Evolutionary conservation across 1,139 yeast genomes (phyloP), one percentile per base, ranked within the genome.

Genomic region (Blastobotrys capitulatus): DNA sequence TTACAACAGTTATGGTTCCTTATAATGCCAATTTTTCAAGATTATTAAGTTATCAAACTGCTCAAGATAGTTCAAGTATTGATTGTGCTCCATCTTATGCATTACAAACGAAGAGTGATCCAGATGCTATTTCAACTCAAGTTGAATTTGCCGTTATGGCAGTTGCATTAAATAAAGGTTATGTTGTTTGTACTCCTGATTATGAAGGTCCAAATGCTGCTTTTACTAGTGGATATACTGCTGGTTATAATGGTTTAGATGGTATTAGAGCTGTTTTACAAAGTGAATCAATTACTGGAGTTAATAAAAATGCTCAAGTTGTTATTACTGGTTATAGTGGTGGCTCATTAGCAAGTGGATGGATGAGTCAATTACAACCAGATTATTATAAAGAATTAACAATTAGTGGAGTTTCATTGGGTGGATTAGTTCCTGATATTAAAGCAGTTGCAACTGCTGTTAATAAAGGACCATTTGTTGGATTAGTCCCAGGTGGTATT

Each of bases 301-400:
- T 60, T 27, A 26, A 45, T 35, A 35, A 50, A 19, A 48, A 57
- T 27, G 52, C 58, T 7, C 45, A 46, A 22, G 51, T 52, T 26
- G 57, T 53, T 16, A 37, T 54, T 42, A 54, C 55, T 60, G 69
- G 69, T 8, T 65, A 62, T 55, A 62, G 66, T n/a, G 67, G 67
- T 7, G 68, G 66, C 18, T 57, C 63, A 4, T 46, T 57, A 22
- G 65, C 68, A 5, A 42, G 65, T 16, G 68, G 62, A 20, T 61
- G 65, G 65, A 68, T 67, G 12, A 61, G 62, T 7, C 64, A 63
- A 52, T 50, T 64, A 31, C 61, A 57, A 38, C 50, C 48, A 2
- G 27, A 52, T n/a, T 65, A 65, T 42, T 65, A 66, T 12, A 66
- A 68, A 2, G 68, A 65, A 15, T 41, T 50, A 27, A 36, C 38